A percentile compares a stretch with the other conserved stretches of the same genome.
These are phyloP conservation scores for Adansonia gregorii DNA, from an alignment of 441 rosid species.

Conservation along the genomic window DNA sequence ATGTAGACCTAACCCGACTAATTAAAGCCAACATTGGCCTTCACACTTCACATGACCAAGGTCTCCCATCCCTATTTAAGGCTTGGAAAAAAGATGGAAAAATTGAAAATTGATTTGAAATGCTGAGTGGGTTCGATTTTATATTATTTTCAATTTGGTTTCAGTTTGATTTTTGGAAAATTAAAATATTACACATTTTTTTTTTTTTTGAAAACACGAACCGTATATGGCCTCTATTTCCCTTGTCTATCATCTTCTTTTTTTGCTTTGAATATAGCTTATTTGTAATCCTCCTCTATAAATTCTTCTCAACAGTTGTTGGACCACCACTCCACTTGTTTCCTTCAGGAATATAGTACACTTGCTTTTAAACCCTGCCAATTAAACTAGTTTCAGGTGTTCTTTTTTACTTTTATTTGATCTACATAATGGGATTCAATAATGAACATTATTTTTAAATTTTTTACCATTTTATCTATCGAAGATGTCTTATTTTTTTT, in stretches of 20 bases:
- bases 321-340: slow-evolving; percentile 25
- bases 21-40: slow-evolving; percentile 27
- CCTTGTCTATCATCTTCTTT: background rate
- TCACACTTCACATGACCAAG: background rate
- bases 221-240: background rate
- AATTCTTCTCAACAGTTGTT: slow-evolving; percentile 16
- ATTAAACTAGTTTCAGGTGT: background rate
- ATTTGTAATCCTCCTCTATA: slow-evolving; percentile 13
- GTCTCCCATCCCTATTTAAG: background rate
- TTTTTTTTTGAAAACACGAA: too few relatives aligned
- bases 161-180: too few relatives aligned
- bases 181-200: too few relatives aligned
- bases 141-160: too few relatives aligned
- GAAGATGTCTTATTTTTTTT: too few relatives aligned
- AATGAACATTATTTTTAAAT: too few relatives aligned
- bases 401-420: background rate
- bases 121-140: too few relatives aligned
- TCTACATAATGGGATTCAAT: too few relatives aligned
- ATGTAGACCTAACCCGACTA: slow-evolving; percentile 20
- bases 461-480: too few relatives aligned
- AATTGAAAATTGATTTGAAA: too few relatives aligned
- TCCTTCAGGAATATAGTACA: background rate
- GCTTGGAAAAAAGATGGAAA: too few relatives aligned
- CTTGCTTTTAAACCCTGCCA: background rate
- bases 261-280: background rate